A percentile compares a stretch with the other conserved stretches of the same genome.
Conservation (phyloP, 495 filamentous ascomycete species). For the Xylaria sp. region DNA sequence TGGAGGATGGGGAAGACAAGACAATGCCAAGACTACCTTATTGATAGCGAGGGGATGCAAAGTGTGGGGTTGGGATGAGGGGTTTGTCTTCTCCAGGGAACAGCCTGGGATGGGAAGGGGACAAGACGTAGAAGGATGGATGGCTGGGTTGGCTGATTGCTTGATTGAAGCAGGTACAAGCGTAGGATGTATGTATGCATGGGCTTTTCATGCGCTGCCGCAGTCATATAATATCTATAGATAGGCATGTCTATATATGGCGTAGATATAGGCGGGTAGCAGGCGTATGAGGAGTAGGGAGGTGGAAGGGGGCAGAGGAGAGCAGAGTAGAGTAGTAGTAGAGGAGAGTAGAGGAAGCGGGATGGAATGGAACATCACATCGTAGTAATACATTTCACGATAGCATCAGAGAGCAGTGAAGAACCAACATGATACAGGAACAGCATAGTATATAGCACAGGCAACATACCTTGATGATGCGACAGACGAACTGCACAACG, state of each 20-base stretch:
- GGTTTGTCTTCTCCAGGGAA: slow-evolving; percentile 16
- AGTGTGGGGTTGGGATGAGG: slow-evolving; percentile 24
- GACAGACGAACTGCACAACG: slow-evolving; percentile 89
- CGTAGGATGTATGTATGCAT: slow-evolving; percentile 13
- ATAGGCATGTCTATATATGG: slow-evolving; percentile 7
- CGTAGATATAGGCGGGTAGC: not conserved
- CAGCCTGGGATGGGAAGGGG: not conserved
- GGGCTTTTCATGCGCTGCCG: slow-evolving; percentile 22
- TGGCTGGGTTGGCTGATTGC: slow-evolving; percentile 9
- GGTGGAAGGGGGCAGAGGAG: not conserved
- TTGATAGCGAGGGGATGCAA: slow-evolving; percentile 1
- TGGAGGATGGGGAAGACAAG: not conserved
- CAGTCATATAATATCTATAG: not conserved
- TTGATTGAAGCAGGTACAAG: slow-evolving; percentile 9
- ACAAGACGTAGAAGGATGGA: slow-evolving; percentile 3
- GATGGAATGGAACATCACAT: not conserved
- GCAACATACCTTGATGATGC: slow-evolving; percentile 86
- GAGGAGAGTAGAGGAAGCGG: not conserved
- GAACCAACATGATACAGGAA: too few species aligned
- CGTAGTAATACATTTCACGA: not conserved
- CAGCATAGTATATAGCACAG: not conserved
- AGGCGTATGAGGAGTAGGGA: not conserved
- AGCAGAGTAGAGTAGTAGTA: too few species aligned
- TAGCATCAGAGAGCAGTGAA: not conserved
- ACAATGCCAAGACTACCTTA: slow-evolving; percentile 7